Conservation (phyloP, 2,329 filamentous ascomycete species). For the Plectosphaerella sp. region DNA sequence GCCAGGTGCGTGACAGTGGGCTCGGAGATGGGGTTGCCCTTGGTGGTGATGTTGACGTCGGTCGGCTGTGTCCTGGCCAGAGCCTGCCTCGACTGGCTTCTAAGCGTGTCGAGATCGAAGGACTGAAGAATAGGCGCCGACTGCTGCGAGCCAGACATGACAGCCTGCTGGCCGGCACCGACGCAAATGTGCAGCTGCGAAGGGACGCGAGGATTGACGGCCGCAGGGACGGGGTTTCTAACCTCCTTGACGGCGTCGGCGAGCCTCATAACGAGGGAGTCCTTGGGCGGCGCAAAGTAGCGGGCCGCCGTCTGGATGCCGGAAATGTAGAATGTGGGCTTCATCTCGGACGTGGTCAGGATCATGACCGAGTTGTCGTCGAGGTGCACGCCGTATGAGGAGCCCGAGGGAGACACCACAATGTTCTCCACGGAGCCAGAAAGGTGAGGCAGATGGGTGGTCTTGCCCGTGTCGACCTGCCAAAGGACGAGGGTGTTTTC, state of each 20-base stretch:
- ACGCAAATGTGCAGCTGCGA: conserved; percentile 66
- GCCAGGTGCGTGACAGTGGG: conserved; percentile 73
- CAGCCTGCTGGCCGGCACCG: conserved; percentile 54
- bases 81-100: conserved; percentile 80
- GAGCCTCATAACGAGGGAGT: conserved; percentile 47
- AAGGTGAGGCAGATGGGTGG: conserved; percentile 85
- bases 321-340: conserved; percentile 77
- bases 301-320: conserved; percentile 68
- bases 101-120: conserved; percentile 76
- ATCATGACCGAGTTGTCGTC: conserved; percentile 92
- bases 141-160: conserved; percentile 42
- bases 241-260: conserved; percentile 40
- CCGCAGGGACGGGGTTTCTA: conserved; percentile 50
- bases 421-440: conserved; percentile 81
- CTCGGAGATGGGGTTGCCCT: conserved; percentile 67
- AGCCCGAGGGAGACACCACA: conserved; percentile 72
- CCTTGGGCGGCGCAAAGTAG: conserved; percentile 45
- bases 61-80: conserved; percentile 85
- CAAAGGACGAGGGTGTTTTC: conserved; percentile 88
- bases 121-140: conserved; percentile 68
- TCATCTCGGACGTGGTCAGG: conserved; percentile 83
- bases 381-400: conserved; percentile 78
- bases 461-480: conserved; percentile 84
- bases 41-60: conserved; percentile 69
- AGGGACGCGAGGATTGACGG: conserved; percentile 57